phyloP scores from a whole-genome alignment of 352 stramenopile genomes.

The Globisporangium recalcitrans region DNA sequence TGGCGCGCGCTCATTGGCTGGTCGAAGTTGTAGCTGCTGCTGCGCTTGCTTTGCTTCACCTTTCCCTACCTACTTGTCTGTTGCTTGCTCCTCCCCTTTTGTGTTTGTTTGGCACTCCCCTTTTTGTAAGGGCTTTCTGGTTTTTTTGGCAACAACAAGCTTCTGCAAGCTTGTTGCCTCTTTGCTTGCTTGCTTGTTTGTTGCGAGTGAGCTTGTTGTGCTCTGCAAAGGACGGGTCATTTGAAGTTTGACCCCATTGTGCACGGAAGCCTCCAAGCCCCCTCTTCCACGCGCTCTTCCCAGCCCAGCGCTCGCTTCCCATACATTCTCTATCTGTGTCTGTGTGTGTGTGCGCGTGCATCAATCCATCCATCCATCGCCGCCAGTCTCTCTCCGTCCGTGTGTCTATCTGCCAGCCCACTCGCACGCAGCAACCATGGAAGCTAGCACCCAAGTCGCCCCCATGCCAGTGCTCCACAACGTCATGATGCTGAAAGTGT shows the following conservation, averaged over 20 bases:
- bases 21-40: conserved; percentile 14
- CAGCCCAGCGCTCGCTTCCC: neutral
- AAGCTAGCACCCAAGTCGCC: conserved; percentile 22
- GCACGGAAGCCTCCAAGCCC: conserved; percentile 28
- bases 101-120: too few relatives aligned
- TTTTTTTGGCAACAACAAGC: conserved; percentile 4
- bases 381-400: conserved; percentile 8
- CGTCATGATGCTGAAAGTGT: conserved; percentile 21
- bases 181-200: neutral
- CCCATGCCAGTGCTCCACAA: conserved; percentile 19
- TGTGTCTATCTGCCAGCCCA: neutral
- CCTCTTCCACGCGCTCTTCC: neutral
- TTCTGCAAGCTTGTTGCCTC: neutral
- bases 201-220: conserved; percentile 1
- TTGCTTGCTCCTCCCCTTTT: conserved; percentile 14
- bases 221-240: conserved; percentile 37
- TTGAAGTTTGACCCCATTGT: conserved; percentile 58
- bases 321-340: conserved; percentile 1
- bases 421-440: conserved; percentile 24
- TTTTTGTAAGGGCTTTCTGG: too few relatives aligned
- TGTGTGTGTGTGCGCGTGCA: conserved; percentile 13
- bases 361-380: conserved; percentile 8
- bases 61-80: conserved; percentile 12
- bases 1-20: conserved; percentile 19
- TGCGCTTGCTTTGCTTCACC: conserved; percentile 9